phyloP scores from a whole-genome alignment of 1,284 basidiomycete species.

The Coniferiporia weirii region DNA sequence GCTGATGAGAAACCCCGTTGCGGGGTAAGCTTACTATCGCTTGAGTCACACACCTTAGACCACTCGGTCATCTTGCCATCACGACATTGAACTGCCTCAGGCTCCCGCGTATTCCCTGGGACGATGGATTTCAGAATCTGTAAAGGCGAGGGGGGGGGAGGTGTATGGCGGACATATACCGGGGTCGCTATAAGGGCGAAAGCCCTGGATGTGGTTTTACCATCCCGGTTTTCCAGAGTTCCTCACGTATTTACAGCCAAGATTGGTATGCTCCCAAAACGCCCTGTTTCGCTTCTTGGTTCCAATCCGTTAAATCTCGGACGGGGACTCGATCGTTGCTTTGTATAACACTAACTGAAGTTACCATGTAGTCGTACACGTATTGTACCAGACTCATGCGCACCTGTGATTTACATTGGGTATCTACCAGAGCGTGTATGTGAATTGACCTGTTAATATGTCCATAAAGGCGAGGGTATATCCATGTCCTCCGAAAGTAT shows the following conservation, averaged over 20 bases:
- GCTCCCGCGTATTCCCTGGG: too few species aligned
- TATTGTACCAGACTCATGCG: neutral
- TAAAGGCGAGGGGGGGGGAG: too few species aligned
- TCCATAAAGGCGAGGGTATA: too few species aligned
- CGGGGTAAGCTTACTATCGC: conserved; percentile 10
- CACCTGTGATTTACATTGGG: neutral
- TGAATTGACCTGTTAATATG: neutral
- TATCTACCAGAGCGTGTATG: neutral
- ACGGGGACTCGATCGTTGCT: neutral
- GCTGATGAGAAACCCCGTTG: conserved; percentile 17
- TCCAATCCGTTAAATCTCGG: conserved; percentile 29
- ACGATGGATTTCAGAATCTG: too few species aligned
- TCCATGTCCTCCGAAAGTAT: too few species aligned
- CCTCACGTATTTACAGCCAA: conserved; percentile 35
- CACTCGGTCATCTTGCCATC: conserved; percentile 18
- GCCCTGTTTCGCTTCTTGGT: conserved; percentile 62
- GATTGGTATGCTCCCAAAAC: conserved; percentile 69
- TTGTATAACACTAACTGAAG: too few species aligned
- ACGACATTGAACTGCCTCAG: too few species aligned
- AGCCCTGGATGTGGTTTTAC: conserved; percentile 36
- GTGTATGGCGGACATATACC: too few species aligned
- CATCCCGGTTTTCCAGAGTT: neutral
- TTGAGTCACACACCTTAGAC: conserved; percentile 20
- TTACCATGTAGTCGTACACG: too few species aligned
- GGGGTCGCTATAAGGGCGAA: too few species aligned